Evolutionary conservation across 768 basidiomycete species (phyloP), one percentile per base, ranked within the genome.

Genomic region (Hygrophoropsis aurantiaca): DNA sequence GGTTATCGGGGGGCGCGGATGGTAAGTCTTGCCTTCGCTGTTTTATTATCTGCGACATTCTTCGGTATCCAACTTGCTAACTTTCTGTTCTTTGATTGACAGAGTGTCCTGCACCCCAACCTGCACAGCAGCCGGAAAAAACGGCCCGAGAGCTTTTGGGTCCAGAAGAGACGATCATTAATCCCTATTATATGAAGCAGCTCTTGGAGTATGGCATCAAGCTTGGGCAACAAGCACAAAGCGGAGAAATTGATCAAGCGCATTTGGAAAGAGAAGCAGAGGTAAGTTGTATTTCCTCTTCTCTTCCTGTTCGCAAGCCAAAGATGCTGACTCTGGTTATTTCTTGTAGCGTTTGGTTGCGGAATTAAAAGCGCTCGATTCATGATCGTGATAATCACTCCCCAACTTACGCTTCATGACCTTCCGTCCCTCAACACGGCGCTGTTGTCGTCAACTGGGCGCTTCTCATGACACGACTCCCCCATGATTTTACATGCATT

Each of bases 141-240:
- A 30, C 27, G 7, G 27, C 27, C 7, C 27, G 27, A 6, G 27
- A 30, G 27, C 27, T 30, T 13, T 61, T 81, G 4, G 65, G 62
- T 1, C 61, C 60, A 16, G 72, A 87, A 49, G 85, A 90, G 61
- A 82, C 84, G 0, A 73, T 90, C 44, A 90, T 90, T 58, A 85
- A 83, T 53, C 84, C 86, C 3, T 80, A 85, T 61, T 90, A 86
- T 65, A 90, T 90, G 88, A 70, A 71, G 44, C 88, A 90, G 56
- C 61, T 90, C 39, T 68, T 90, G 10, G 63, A 78, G 49, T 88
- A 90, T 58, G 85, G 86, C 7, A 82, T 90, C 51, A 75, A 71
- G 46, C 71, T 86, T 3, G 84, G 85, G 11, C 68, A 61, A 44
- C 57, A 59, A 64, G 42, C 67, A 16, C 62, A 67, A 51, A 66